Conservation (phyloP, 2,329 filamentous ascomycete genomes). For the Cyphellophora attinorum region DNA sequence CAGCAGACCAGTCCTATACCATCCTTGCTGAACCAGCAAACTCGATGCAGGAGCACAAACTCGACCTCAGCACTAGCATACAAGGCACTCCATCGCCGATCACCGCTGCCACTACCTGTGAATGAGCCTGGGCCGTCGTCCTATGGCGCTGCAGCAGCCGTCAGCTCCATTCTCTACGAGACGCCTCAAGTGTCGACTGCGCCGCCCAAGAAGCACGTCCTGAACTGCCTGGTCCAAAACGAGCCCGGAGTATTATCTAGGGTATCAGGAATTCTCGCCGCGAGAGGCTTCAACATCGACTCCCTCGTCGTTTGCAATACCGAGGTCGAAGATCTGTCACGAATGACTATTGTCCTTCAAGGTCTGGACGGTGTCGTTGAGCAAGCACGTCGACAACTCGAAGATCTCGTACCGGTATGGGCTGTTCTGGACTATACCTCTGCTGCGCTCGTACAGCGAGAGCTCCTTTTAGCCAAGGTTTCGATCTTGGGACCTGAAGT, state of each 20-base stretch:
- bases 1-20: conserved; percentile 8
- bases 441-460: conserved; percentile 86
- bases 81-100: conserved; percentile 89
- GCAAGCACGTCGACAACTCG: conserved; percentile 87
- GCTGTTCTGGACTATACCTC: conserved; percentile 93
- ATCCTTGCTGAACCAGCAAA: conserved; percentile 7
- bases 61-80: conserved; percentile 93
- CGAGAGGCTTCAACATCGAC: conserved; percentile 98
- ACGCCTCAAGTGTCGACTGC: conserved; percentile 74
- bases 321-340: conserved; percentile 89
- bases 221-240: conserved; percentile 98
- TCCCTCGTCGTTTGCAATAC: conserved; percentile 96
- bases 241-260: conserved; percentile 95
- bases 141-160: conserved; percentile 84
- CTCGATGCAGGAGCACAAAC: conserved; percentile 30
- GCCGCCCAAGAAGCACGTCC: conserved; percentile 85
- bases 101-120: conserved; percentile 71
- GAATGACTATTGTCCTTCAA: conserved; percentile 97
- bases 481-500: conserved; percentile 96
- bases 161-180: conserved; percentile 98
- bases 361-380: conserved; percentile 96
- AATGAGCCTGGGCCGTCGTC: conserved; percentile 66
- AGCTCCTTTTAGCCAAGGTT: conserved; percentile 90
- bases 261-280: conserved; percentile 90
- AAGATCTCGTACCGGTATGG: conserved; percentile 97